Evolutionary conservation across 2,329 filamentous ascomycete genomes (phyloP).

Genomic region (Talaromyces piceae): DNA sequence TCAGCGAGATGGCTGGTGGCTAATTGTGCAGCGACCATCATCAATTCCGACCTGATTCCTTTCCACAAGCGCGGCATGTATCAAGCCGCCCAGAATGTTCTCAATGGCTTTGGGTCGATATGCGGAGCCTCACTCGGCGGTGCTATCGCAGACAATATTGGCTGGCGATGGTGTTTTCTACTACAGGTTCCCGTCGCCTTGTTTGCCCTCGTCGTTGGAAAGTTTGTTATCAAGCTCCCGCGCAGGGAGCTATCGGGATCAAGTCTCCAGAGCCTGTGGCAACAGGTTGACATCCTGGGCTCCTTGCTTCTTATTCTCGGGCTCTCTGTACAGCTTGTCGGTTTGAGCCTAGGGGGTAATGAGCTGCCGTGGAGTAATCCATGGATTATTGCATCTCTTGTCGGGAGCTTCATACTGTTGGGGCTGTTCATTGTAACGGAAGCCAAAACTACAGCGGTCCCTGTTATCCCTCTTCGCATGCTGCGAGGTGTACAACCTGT

Average conservation of each 20-base stretch:
- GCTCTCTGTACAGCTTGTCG: slow-evolving; percentile 48
- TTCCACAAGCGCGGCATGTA: slow-evolving; percentile 66
- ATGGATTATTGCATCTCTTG: slow-evolving; percentile 35
- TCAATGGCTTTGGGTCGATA: slow-evolving; percentile 56
- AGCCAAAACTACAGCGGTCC: slow-evolving; percentile 34
- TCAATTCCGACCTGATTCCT: slow-evolving; percentile 66
- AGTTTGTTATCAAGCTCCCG: slow-evolving; percentile 46
- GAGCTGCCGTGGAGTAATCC: slow-evolving; percentile 37
- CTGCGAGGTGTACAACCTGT: slow-evolving; percentile 49
- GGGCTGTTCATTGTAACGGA: slow-evolving; percentile 34
- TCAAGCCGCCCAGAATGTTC: slow-evolving; percentile 56
- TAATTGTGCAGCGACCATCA: slow-evolving; percentile 48
- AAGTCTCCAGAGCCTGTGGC: slow-evolving; percentile 38
- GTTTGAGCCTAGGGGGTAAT: slow-evolving; percentile 40
- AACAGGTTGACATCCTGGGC: slow-evolving; percentile 52
- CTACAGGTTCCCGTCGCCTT: slow-evolving; percentile 55
- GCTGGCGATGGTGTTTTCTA: slow-evolving; percentile 49
- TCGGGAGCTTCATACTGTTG: slow-evolving; percentile 31
- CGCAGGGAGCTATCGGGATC: slow-evolving; percentile 7
- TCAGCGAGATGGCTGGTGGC: not conserved
- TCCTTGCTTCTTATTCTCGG: slow-evolving; percentile 51
- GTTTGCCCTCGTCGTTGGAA: slow-evolving; percentile 48
- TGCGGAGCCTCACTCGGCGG: slow-evolving; percentile 44
- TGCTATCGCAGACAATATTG: slow-evolving; percentile 37
- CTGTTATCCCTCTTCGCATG: slow-evolving; percentile 44